phyloP scores from a whole-genome alignment of 148 eudicot species.

The Nepenthes mirabilis region DNA sequence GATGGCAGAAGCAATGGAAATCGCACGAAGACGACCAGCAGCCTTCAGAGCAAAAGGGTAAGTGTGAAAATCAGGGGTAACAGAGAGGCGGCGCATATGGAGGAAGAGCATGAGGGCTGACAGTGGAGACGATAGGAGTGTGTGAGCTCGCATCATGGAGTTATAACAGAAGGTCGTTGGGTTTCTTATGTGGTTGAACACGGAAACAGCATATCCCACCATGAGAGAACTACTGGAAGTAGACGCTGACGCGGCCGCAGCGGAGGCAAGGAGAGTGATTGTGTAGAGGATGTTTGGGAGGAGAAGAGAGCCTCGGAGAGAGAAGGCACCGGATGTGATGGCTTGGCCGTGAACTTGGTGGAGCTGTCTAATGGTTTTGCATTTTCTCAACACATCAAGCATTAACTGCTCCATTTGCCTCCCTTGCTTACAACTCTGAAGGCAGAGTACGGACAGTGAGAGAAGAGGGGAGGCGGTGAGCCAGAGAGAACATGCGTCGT shows the following conservation, averaged over 20 bases:
- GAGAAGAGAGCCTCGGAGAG: constrained; percentile 22
- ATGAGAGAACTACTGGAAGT: constrained; percentile 3
- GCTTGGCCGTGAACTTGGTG: constrained; percentile 54
- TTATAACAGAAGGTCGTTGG: constrained; percentile 65
- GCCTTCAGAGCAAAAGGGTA: constrained; percentile 75
- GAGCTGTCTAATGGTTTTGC: constrained; percentile 45
- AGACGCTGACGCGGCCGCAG: constrained; percentile 1
- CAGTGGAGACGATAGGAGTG: constrained; percentile 34
- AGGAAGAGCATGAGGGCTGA: constrained; percentile 31
- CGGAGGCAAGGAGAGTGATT: constrained; percentile 19
- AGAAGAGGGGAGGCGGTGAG: too few relatives aligned
- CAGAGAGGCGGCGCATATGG: constrained; percentile 39
- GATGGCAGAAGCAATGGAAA: constrained; percentile 20
- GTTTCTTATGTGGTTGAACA: constrained; percentile 35
- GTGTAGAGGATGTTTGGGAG: constrained; percentile 37
- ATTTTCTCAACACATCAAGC: constrained; percentile 16
- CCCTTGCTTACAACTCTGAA: neutral
- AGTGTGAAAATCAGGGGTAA: constrained; percentile 62
- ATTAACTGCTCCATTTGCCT: constrained; percentile 10
- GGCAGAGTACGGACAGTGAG: too few relatives aligned
- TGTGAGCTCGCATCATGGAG: constrained; percentile 55
- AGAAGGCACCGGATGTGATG: constrained; percentile 41
- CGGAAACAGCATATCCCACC: constrained; percentile 30
- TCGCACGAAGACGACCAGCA: constrained; percentile 20
- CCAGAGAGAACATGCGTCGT: too few relatives aligned